Conservation (phyloP, 2,329 filamentous ascomycete genomes). For the Ascochyta pisi region DNA sequence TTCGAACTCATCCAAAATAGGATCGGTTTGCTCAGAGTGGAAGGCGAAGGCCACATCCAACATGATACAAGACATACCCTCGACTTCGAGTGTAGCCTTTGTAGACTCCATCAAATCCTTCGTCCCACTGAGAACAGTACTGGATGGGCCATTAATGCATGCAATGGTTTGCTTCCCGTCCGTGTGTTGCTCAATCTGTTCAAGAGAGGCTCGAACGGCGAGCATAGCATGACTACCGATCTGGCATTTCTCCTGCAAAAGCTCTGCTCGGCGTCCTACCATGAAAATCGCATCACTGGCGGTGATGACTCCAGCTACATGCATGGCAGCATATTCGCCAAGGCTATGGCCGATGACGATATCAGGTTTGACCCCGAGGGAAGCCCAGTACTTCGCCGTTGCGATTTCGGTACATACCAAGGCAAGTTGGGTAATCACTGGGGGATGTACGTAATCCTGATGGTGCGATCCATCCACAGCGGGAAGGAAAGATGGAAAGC, state of each 20-base stretch:
- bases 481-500: no score
- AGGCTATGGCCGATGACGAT: constrained; percentile 37
- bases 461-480: no score
- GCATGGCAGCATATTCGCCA: constrained; percentile 50
- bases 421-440: background rate
- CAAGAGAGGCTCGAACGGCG: no score
- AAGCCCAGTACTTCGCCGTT: background rate
- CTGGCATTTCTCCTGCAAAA: background rate
- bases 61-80: background rate
- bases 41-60: background rate
- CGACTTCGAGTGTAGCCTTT: background rate
- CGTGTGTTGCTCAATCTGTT: no score
- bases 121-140: background rate
- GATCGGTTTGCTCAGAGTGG: background rate
- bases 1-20: background rate
- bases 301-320: constrained; percentile 44
- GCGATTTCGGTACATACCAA: background rate
- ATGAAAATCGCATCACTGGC: constrained; percentile 43
- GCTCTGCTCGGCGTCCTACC: constrained; percentile 27
- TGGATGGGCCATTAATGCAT: no score
- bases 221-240: background rate
- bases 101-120: background rate
- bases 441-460: no score
- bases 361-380: constrained; percentile 13
- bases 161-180: no score